Percentiles rank a stretch among this genome's conserved stretches.
These are phyloP conservation scores for Aristolochia californica DNA, from an alignment of 164 flowering plant genomes.

Conservation along the genomic window DNA sequence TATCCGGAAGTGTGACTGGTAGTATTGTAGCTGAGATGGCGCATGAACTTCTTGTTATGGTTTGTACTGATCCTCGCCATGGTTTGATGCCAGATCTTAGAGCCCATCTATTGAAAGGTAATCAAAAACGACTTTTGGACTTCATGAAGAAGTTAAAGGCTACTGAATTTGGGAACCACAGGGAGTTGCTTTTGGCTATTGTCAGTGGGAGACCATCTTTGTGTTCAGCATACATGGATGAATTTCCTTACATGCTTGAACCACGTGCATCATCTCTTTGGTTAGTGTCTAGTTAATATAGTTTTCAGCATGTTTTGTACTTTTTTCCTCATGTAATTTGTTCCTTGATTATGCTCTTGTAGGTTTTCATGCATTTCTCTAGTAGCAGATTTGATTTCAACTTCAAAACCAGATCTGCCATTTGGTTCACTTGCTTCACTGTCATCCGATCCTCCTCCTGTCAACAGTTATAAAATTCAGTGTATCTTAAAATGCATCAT, in stretches of 20 bases:
- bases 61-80: constrained; percentile 79
- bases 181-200: constrained; percentile 61
- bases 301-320: not conserved
- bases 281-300: constrained; percentile 27
- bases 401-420: constrained; percentile 28
- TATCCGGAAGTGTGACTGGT: constrained; percentile 47
- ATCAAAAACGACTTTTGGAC: constrained; percentile 51
- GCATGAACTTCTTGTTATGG: constrained; percentile 46
- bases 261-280: constrained; percentile 61
- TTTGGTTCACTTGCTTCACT: constrained; percentile 27
- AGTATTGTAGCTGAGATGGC: constrained; percentile 48
- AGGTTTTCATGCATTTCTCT: constrained; percentile 70
- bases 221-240: constrained; percentile 67
- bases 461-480: constrained; percentile 37
- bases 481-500: constrained; percentile 52
- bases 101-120: constrained; percentile 54
- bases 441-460: constrained; percentile 22
- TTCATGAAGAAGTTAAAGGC: constrained; percentile 87
- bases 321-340: constrained; percentile 1
- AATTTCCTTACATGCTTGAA: constrained; percentile 77
- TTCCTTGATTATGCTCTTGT: constrained; percentile 31
- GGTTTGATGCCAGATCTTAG: constrained; percentile 81
- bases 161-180: constrained; percentile 53
- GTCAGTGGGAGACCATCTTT: constrained; percentile 55
- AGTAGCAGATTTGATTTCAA: constrained; percentile 63